These are phyloP conservation scores for Metarhizium robertsii DNA, from an alignment of 2,329 filamentous ascomycete species.

Conservation along the genomic window DNA sequence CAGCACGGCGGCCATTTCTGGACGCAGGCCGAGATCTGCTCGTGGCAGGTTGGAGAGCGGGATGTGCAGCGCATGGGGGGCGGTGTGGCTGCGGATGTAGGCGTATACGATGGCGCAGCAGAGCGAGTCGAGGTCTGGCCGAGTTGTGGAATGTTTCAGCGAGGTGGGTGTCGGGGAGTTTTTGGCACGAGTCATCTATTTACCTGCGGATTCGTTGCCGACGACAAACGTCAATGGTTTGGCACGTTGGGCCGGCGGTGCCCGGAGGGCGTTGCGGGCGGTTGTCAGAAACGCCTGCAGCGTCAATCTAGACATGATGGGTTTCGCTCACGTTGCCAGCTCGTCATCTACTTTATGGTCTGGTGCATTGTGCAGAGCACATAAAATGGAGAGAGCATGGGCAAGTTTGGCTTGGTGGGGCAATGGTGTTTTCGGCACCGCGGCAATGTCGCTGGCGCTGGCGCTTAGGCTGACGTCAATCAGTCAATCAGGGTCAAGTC, in stretches of 20 bases:
- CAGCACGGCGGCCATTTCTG: conserved; percentile 62
- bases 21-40: conserved; percentile 59
- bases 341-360: too few species aligned
- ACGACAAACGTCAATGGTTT: conserved; percentile 51
- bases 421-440: too few species aligned
- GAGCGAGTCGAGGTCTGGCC: conserved; percentile 67
- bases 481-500: too few species aligned
- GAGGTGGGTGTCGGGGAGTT: conserved; percentile 6
- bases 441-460: too few species aligned
- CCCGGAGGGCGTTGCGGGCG: conserved; percentile 37
- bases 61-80: conserved; percentile 51
- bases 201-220: conserved; percentile 60
- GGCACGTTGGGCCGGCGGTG: conserved; percentile 32
- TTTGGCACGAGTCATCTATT: not conserved
- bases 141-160: not conserved
- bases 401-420: too few species aligned
- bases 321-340: not conserved
- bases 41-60: conserved; percentile 64
- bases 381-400: too few species aligned
- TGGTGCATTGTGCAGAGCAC: too few species aligned
- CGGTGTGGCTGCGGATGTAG: conserved; percentile 57
- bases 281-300: conserved; percentile 41
- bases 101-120: conserved; percentile 65
- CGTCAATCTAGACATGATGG: conserved; percentile 25
- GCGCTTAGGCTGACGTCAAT: too few species aligned